phyloP scores from a whole-genome alignment of 495 filamentous ascomycete species.

The Corynascus novoguineensis region DNA sequence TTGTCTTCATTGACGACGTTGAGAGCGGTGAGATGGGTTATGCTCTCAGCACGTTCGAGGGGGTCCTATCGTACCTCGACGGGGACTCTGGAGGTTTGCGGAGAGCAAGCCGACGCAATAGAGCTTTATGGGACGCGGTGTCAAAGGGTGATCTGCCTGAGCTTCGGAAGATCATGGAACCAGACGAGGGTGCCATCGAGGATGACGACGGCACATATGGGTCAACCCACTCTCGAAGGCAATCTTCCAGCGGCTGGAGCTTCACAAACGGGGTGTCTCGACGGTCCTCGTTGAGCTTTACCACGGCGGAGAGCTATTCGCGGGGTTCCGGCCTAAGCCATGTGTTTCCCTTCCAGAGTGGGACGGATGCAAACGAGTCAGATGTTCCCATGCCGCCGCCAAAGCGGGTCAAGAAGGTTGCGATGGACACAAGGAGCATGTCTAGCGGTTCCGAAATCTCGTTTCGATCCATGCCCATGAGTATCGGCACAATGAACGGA shows the following conservation, averaged over 20 bases:
- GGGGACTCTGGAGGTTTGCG: slow-evolving; percentile 76
- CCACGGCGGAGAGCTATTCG: slow-evolving; percentile 41
- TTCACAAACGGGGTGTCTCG: slow-evolving; percentile 42
- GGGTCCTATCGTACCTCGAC: slow-evolving; percentile 84
- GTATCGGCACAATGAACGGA: slow-evolving; percentile 65
- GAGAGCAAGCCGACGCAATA: slow-evolving; percentile 79
- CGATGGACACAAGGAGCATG: slow-evolving; percentile 80
- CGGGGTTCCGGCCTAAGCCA: slow-evolving; percentile 67
- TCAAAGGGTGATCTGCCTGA: slow-evolving; percentile 66
- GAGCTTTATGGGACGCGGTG: slow-evolving; percentile 80
- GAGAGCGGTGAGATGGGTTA: slow-evolving; percentile 97
- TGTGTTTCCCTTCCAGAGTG: slow-evolving; percentile 82
- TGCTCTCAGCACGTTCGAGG: slow-evolving; percentile 93
- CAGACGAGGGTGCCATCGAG: slow-evolving; percentile 36
- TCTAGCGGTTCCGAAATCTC: slow-evolving; percentile 81
- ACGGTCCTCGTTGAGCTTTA: slow-evolving; percentile 41
- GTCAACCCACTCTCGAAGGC: slow-evolving; percentile 36
- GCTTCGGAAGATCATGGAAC: slow-evolving; percentile 75
- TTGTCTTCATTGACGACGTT: slow-evolving; percentile 94
- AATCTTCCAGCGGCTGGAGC: slow-evolving; percentile 38
- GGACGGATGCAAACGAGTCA: slow-evolving; percentile 27
- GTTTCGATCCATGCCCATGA: slow-evolving; percentile 67
- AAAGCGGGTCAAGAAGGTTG: slow-evolving; percentile 67
- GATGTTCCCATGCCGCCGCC: slow-evolving; percentile 37
- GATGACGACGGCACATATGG: slow-evolving; percentile 40